Evolutionary conservation across 78 protist genomes (phyloP).

Genomic region (Corallochytrium limacisporum): DNA sequence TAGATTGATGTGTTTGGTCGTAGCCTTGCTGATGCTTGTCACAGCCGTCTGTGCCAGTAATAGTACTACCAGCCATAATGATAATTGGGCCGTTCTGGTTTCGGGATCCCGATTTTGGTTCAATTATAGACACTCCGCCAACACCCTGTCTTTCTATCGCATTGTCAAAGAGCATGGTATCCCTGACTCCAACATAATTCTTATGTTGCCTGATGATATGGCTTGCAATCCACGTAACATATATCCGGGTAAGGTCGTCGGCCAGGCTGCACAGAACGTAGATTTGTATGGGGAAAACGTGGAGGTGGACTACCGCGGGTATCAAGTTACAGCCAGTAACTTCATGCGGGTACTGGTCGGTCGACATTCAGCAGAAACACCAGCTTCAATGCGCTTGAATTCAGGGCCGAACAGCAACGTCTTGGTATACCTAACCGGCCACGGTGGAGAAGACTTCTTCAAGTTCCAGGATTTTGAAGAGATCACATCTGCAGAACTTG

Average conservation of each 20-base stretch:
- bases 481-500: slow-evolving; percentile 56
- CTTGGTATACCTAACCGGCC: slow-evolving; percentile 78
- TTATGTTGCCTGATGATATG: slow-evolving; percentile 86
- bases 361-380: slow-evolving; percentile 47
- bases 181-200: slow-evolving; percentile 74
- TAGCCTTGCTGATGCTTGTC: too few species aligned
- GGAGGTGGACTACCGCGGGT: slow-evolving; percentile 81
- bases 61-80: too few species aligned
- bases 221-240: slow-evolving; percentile 86
- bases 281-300: slow-evolving; percentile 70
- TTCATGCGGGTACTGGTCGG: slow-evolving; percentile 77
- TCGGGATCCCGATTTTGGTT: slow-evolving; percentile 87
- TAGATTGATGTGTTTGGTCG: too few species aligned
- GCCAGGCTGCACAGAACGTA: slow-evolving; percentile 33
- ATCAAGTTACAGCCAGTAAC: slow-evolving; percentile 79
- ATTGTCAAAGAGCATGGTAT: slow-evolving; percentile 78
- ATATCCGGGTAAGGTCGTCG: slow-evolving; percentile 65
- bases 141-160: slow-evolving; percentile 73
- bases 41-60: too few species aligned
- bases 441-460: slow-evolving; percentile 92
- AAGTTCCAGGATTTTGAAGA: slow-evolving; percentile 92
- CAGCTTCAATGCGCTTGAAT: slow-evolving; percentile 56
- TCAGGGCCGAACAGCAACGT: slow-evolving; percentile 66
- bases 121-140: slow-evolving; percentile 86
- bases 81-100: slow-evolving; percentile 51